Percentiles rank a stretch among this genome's conserved stretches.
These are phyloP conservation scores for Metschnikowia cerradonensis DNA, from an alignment of 805 yeast genomes.

Conservation along the genomic window DNA sequence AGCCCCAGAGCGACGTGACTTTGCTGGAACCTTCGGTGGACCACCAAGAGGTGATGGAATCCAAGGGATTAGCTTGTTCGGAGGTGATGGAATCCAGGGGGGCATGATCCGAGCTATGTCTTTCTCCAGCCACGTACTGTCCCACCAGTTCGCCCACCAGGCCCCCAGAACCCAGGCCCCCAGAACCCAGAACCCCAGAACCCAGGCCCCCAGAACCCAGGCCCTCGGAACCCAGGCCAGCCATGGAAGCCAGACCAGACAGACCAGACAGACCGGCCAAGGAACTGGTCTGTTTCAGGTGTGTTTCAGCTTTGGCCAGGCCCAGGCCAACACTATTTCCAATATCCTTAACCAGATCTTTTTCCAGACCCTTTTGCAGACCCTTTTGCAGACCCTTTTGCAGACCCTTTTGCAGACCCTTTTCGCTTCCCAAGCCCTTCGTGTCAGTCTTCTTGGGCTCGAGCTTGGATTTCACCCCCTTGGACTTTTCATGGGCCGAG, in stretches of 20 bases:
- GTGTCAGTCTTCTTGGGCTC: constrained; percentile 29
- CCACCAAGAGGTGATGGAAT: constrained; percentile 74
- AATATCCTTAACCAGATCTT: not conserved
- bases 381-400: not conserved
- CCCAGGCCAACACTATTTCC: too few species aligned
- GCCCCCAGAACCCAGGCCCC: too few species aligned
- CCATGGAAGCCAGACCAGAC: not conserved
- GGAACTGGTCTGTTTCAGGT: too few species aligned
- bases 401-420: too few species aligned
- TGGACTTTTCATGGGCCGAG: constrained; percentile 52
- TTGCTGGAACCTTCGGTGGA: constrained; percentile 61
- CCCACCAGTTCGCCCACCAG: not conserved
- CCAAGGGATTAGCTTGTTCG: constrained; percentile 39
- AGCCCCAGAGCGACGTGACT: constrained; percentile 65
- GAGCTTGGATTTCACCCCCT: constrained; percentile 22
- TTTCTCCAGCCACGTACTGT: not conserved
- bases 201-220: too few species aligned
- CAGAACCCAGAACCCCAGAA: too few species aligned
- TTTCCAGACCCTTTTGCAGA: not conserved
- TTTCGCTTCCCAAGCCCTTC: not conserved
- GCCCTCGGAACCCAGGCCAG: too few species aligned
- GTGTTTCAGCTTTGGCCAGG: too few species aligned
- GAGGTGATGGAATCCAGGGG: too few species aligned
- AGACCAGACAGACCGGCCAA: not conserved
- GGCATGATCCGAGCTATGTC: too few species aligned